Base-by-base conservation (phyloP, 1,284 basidiomycete species). In the Ustilago tritici region DNA sequence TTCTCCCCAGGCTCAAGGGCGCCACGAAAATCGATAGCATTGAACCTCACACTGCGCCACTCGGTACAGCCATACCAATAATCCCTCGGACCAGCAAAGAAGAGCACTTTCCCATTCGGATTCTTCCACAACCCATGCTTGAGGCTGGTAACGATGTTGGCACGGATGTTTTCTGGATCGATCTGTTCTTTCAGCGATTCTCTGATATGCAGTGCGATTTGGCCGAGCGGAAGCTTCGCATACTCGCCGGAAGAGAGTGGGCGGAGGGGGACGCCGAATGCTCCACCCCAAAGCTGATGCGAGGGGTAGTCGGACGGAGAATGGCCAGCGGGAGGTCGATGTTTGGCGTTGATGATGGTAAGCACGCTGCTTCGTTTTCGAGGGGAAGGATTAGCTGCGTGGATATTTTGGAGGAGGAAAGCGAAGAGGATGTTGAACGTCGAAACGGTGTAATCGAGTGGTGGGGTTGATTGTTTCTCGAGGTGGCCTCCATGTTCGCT, bases 371-470 rank as follows among this genome's bases (percentile, higher is more conserved):
- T 62, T 12, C 36, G 28, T 5, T 58, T 57, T 32, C 36, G 12
- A 4, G 40, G 58, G 2, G 57, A 61, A 2, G 55, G 19, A 11
- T 49, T 40, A 7, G 69, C 43, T 6, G 69, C 69, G 15, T 71
- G 69, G 43, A 71, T 57, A 49, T 65, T 65, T 17, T 65, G 63
- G 31, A 71, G 19, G 14, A 71, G 46, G 55, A 58, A 71, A 6
- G 69, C 69, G 9, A 65, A 65, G 19, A 71, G 63, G 28, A 71
- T 56, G 61, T 71, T 71, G 63, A 71, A 71, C 4, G 63, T 71
- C 49, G 41, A 50, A 7, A 71, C 52, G 8, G 32, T 58, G 46
- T 36, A 34, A 4, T 70, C 57, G 3, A 23, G 23, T 5, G 31
- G 19, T 31, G 19, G 17, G 4, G 46, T 15, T 9, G 55, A 1